Base-by-base conservation (phyloP, 495 filamentous ascomycete genomes). In the Aspergillus incahuasiensis region DNA sequence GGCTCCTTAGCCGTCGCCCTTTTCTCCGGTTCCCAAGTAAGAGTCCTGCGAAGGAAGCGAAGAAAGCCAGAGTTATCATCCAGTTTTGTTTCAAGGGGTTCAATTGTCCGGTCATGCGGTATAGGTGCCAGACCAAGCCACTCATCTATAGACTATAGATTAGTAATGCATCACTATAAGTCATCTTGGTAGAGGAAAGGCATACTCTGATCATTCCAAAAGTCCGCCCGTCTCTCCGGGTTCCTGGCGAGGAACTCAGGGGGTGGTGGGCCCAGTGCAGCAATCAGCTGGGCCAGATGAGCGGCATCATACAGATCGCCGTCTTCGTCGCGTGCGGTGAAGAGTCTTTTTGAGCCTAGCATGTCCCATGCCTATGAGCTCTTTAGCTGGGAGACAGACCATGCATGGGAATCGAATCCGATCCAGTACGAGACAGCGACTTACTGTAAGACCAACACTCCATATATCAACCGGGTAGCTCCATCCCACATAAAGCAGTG, bases 351-450 rank as follows among this genome's bases (percentile, higher is more conserved):
- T 13, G 68, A 62, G 54, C 74, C 71, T 28, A 77, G 75, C 0
- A 79, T 47, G 46, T 79, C 73, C 73, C 75, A 79, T 9, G 75
- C 65, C 77, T n/a, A n/a, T n/a, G n/a, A n/a, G n/a, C n/a, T n/a
- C n/a, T 79, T 24, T 42, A 4, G 25, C 25, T 28, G 4, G 8
- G 13, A 6, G 41, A n/a, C 20, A 39, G 16, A n/a, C 22, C 35
- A 45, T 48, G 28, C 6, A 48, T 21, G 19, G 34, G 46, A 39
- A 32, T 12, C 34, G 4, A 35, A 35, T 11, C 34, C 5, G 28
- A 11, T 32, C 5, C 28, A 32, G 5, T 19, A 72, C 60, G 25
- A 38, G 22, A 44, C 22, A 49, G 19, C 25, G 44, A 57, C 59
- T 3, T 62, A 81, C 77, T 69, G 77, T 68, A 38, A 75, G 69